These are phyloP conservation scores for Thelephora ganbajun DNA, from an alignment of 768 basidiomycete genomes.

Conservation along the genomic window DNA sequence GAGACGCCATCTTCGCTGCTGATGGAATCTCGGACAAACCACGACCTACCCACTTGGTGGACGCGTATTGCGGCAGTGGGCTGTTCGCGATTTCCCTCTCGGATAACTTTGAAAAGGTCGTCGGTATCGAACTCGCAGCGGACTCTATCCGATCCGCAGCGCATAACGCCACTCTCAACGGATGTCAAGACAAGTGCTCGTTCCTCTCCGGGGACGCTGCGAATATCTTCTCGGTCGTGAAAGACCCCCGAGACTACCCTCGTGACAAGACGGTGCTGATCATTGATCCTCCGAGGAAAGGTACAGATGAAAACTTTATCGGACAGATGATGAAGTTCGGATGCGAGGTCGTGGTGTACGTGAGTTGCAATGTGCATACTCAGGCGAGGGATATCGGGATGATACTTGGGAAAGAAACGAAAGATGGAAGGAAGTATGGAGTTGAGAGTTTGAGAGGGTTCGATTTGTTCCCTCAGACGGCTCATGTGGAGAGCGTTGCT, in stretches of 20 bases:
- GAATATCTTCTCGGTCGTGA: constrained; percentile 63
- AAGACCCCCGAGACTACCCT: constrained; percentile 35
- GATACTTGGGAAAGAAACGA: constrained; percentile 31
- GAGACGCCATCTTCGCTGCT: constrained; percentile 44
- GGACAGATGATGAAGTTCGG: constrained; percentile 63
- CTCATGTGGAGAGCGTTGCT: constrained; percentile 65
- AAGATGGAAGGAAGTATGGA: constrained; percentile 39
- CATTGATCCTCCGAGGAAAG: constrained; percentile 90
- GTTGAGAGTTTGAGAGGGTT: constrained; percentile 80
- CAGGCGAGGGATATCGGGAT: constrained; percentile 80
- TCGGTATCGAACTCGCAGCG: constrained; percentile 77
- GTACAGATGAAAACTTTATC: constrained; percentile 73
- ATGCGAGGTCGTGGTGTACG: constrained; percentile 65
- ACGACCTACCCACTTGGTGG: constrained; percentile 74
- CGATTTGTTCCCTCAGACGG: constrained; percentile 93
- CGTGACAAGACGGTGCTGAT: constrained; percentile 51
- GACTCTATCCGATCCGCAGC: constrained; percentile 59
- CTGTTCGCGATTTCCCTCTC: constrained; percentile 80
- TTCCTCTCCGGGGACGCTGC: constrained; percentile 79
- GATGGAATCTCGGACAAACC: constrained; percentile 1
- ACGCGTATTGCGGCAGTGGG: constrained; percentile 87
- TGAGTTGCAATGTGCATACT: constrained; percentile 92
- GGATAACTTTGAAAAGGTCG: constrained; percentile 55
- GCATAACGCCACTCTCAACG: constrained; percentile 52
- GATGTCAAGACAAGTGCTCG: constrained; percentile 36